Evolutionary conservation across 106 monocot genomes (phyloP), one percentile per base, ranked within the genome.

Genomic region (Alisma plantagoaquatica): DNA sequence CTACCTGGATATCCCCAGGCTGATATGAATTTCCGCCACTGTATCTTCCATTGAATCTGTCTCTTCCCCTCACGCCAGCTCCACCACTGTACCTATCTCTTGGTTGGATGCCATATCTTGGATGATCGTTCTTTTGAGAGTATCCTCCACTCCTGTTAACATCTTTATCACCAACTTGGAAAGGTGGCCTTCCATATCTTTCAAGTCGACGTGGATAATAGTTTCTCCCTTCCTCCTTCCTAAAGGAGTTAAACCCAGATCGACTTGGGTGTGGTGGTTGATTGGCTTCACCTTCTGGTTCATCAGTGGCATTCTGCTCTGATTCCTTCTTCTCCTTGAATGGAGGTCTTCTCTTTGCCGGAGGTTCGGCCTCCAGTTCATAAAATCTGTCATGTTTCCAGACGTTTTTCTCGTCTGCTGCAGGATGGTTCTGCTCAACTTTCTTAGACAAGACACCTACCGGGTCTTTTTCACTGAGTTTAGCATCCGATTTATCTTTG

Each of bases 331-430:
- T 69, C 62, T 93, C 87, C 8, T 72, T 70, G 47, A 80, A 83
- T 29, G 84, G 68, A 2, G 74, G 77, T 23, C 83, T 83, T 68
- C 59, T 83, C 50, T 67, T 82, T 16, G 65, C 23, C 28, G 69
- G 62, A 12, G 26, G 58, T 28, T 60, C 72, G 15, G 57, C 42
- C 31, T 82, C 79, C 53, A 76, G 24, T 59, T 86, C 65, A 45
- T 56, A 54, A 56, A 60, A 92, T 11, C 76, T 43, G 61, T 83
- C 87, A 44, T 87, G 82, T 44, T 43, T 73, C 79, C 93, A 77
- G 21, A 18, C 47, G 41, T 49, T 64, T 3, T 60, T 59, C 4
- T 74, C 73, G 30, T 75, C 70, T 35, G 12, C 41, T 43, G 14
- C 46, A 27, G 55, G 32, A 31, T 55, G 54, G 27, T n/a, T 28